Percentiles rank a stretch among this genome's conserved stretches.
Conservation (phyloP, 495 filamentous ascomycete species). For the Neurospora sp. region DNA sequence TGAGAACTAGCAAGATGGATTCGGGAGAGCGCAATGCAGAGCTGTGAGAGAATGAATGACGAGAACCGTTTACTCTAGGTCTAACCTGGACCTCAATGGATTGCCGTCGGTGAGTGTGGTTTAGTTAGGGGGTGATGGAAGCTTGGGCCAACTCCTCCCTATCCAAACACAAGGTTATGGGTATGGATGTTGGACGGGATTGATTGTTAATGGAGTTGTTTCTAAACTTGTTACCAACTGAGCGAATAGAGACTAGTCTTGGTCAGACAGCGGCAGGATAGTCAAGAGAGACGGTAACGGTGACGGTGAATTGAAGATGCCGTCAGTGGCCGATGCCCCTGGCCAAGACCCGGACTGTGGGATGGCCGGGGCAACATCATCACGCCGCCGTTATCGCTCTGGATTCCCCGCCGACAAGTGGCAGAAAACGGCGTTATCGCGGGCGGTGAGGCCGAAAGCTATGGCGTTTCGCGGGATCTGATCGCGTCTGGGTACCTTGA, state of each 20-base stretch:
- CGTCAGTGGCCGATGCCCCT: not conserved
- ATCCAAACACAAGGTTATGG: not conserved
- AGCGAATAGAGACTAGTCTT: not conserved
- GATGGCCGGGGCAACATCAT: not conserved
- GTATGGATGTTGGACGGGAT: not conserved
- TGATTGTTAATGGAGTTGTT: not conserved
- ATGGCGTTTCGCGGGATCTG: constrained; percentile 15
- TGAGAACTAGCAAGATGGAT: not conserved
- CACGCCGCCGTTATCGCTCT: constrained; percentile 19
- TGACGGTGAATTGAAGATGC: not conserved
- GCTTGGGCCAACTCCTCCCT: not conserved
- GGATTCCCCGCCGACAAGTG: constrained; percentile 15
- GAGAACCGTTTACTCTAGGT: not conserved
- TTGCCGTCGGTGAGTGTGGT: not conserved
- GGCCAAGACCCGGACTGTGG: not conserved
- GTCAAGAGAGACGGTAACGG: not conserved
- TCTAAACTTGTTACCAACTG: not conserved
- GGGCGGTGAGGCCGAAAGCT: constrained; percentile 17
- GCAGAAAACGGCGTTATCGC: constrained; percentile 19
- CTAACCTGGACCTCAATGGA: not conserved
- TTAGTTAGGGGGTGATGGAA: not conserved
- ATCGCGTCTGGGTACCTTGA: not conserved
- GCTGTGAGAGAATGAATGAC: not conserved
- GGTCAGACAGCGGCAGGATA: not conserved
- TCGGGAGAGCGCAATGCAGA: not conserved